Evolutionary conservation across 345 rosid species (phyloP).

Genomic region (Eucalyptus melliodora): DNA sequence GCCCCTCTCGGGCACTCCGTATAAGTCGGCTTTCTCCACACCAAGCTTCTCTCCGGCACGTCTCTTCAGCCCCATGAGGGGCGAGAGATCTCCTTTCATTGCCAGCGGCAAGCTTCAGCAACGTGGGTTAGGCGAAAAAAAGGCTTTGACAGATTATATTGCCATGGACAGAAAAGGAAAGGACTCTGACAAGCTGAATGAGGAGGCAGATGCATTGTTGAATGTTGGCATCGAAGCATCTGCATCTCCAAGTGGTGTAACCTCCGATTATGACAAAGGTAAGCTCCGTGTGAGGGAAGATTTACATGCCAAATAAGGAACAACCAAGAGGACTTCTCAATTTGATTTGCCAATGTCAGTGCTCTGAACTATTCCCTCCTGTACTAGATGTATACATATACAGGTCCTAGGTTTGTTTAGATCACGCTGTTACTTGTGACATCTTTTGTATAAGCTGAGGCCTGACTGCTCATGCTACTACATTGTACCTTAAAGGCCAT

Average conservation of each 20-base stretch:
- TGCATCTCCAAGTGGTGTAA: conserved; percentile 11
- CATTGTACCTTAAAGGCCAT: background rate
- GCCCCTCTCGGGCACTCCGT: conserved; percentile 41
- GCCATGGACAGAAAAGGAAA: conserved; percentile 37
- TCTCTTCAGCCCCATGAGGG: conserved; percentile 30
- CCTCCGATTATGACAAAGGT: background rate
- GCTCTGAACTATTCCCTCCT: background rate
- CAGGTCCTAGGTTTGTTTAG: background rate
- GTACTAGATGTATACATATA: background rate
- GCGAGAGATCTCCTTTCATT: conserved; percentile 39
- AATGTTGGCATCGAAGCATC: background rate
- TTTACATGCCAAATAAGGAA: background rate
- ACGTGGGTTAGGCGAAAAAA: conserved; percentile 49
- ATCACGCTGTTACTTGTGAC: background rate
- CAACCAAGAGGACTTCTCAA: background rate
- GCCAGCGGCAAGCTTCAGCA: conserved; percentile 35
- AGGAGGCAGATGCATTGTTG: conserved; percentile 4
- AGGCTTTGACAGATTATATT: conserved; percentile 62
- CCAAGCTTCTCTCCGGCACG: conserved; percentile 68
- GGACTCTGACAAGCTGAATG: conserved; percentile 1
- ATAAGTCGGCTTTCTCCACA: conserved; percentile 44
- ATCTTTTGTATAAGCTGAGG: background rate
- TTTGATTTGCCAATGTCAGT: background rate
- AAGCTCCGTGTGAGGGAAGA: background rate
- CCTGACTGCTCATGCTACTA: background rate